Base-by-base conservation (phyloP, 2,329 filamentous ascomycete genomes). In the Penicillium decumbens region DNA sequence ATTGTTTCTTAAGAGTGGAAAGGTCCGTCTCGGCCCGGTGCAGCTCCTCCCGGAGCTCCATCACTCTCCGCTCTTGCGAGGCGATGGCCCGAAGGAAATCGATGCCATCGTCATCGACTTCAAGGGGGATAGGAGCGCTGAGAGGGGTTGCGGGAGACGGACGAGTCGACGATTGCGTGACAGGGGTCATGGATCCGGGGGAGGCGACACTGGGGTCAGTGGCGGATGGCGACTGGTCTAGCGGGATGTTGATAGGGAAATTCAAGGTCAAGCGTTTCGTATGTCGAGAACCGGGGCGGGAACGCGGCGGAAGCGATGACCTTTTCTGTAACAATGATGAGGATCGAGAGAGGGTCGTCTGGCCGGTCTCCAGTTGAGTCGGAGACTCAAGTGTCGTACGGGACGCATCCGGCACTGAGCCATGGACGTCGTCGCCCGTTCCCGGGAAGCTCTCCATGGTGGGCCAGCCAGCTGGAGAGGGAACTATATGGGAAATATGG, bases 1-100 rank as follows among this genome's bases (percentile, higher is more conserved):
- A 97, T 69, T 90, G 86, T 62, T 81, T 85, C 76, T 96, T 97
- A 54, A 98, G 76, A 37, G 76, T 80, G 41, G 77, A 75, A 35
- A 98, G 76, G 41, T 95, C 87, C 10, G 76, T 73, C 67, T 98
- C 92, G 5, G 93, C 92, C 51, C 84, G 85, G 23, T 77, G 75
- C n/a, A 98, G 76, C 69, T 97, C 92, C 68, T 98, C 93, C 51
- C 85, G 87, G 45, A 98, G 76, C 71, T 97, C 93, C 49, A 98
- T 74, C 1, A 98, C 92, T 58, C 83, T 84, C 49, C 93, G 81
- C 73, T 98, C 93, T 72, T 97, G 91, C 12, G 89, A 85, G 39
- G 93, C 93, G 62, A 98, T 87, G 49, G 91, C 87, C 53, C 89
- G 91, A 57, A 98, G 84, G 62, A 96, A 88, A 43, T 84, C 78